phyloP scores from a whole-genome alignment of 78 protist genomes.

The Dictyostelium citrinum region DNA sequence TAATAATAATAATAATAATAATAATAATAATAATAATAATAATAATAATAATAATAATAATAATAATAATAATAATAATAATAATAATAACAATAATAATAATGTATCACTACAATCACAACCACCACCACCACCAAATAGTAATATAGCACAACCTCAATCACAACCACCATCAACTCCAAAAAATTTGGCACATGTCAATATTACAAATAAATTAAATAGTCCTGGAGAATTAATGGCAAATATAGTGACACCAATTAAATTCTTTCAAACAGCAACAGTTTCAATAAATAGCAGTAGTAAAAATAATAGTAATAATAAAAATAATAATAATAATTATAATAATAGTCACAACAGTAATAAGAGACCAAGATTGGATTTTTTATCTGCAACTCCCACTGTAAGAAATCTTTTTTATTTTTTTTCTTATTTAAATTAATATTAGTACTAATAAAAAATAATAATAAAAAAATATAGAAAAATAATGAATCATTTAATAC shows the following conservation, averaged over 20 bases:
- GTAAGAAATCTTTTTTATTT: background rate
- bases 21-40: background rate
- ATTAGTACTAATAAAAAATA: background rate
- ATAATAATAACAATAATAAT: background rate
- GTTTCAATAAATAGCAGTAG: background rate
- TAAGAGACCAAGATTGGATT: slow-evolving; percentile 34
- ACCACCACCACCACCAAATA: background rate
- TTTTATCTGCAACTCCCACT: slow-evolving; percentile 1
- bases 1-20: background rate
- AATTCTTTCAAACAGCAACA: slow-evolving; percentile 2
- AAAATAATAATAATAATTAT: background rate
- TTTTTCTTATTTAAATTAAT: background rate
- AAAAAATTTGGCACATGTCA: background rate
- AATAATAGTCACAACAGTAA: background rate
- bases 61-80: background rate
- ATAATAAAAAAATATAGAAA: background rate
- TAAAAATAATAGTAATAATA: background rate
- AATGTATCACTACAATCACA: background rate
- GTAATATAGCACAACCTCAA: slow-evolving; percentile 4
- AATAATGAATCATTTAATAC: slow-evolving; percentile 4
- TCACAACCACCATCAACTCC: slow-evolving; percentile 21
- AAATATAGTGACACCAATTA: slow-evolving; percentile 56
- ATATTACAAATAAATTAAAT: background rate
- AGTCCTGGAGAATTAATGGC: background rate
- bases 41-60: background rate